Evolutionary conservation across 305 asterid species (phyloP).

Genomic region (Fraxinus platypoda): DNA sequence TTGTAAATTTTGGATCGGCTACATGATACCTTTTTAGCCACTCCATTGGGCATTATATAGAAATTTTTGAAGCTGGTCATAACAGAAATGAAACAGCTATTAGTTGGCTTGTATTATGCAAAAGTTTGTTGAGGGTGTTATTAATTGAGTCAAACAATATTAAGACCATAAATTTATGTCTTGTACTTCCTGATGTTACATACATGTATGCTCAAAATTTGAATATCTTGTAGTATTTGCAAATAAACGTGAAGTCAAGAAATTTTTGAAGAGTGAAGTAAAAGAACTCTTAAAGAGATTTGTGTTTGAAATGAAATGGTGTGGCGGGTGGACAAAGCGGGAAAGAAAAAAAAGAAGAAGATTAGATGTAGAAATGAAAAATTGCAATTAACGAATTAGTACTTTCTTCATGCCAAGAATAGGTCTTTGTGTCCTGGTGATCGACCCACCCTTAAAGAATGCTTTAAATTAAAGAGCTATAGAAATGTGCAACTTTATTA

Average conservation of each 20-base stretch:
- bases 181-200: neutral
- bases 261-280: neutral
- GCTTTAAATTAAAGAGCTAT: neutral
- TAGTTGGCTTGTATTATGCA: neutral
- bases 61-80: neutral
- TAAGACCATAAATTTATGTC: neutral
- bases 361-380: neutral
- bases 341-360: neutral
- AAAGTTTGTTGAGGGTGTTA: neutral
- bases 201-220: neutral
- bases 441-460: neutral
- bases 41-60: neutral
- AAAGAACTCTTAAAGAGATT: neutral
- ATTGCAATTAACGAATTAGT: neutral
- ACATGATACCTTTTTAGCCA: neutral
- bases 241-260: neutral
- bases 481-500: neutral
- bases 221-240: neutral
- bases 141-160: neutral
- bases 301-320: neutral
- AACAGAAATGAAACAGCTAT: neutral
- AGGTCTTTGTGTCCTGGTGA: neutral
- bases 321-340: neutral
- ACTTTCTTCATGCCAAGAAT: neutral
- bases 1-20: neutral